phyloP scores from a whole-genome alignment of 768 basidiomycete species.

The Russula sp. region DNA sequence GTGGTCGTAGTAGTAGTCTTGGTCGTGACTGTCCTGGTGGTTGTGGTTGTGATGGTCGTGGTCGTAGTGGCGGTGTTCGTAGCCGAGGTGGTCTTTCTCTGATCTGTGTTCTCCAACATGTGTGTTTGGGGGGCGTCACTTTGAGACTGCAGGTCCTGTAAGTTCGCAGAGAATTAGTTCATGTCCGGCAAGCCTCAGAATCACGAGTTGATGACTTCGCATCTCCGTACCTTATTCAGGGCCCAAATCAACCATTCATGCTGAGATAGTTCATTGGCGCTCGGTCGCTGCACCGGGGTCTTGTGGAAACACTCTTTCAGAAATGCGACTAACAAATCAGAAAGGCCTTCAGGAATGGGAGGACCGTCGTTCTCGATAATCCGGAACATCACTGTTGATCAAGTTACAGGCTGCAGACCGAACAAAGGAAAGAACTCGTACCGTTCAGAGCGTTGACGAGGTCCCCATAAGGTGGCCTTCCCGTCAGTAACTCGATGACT shows the following conservation, averaged over 20 bases:
- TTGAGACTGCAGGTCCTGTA: not conserved
- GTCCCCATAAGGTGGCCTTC: not conserved
- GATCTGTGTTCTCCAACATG: not conserved
- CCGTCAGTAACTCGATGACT: not conserved
- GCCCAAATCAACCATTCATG: conserved; percentile 89
- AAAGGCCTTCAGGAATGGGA: conserved; percentile 76
- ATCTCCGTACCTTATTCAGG: conserved; percentile 58
- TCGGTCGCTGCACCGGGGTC: conserved; percentile 75
- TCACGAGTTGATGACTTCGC: not conserved
- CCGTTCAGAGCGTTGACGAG: not conserved
- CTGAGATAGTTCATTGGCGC: conserved; percentile 79
- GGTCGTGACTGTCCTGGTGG: too few species aligned
- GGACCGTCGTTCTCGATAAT: conserved; percentile 93
- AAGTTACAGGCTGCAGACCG: not conserved
- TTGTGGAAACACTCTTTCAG: conserved; percentile 84
- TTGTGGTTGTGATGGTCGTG: too few species aligned
- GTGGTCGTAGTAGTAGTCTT: too few species aligned
- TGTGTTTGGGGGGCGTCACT: not conserved
- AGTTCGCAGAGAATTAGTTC: not conserved
- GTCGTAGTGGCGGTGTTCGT: too few species aligned
- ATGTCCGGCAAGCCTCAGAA: not conserved
- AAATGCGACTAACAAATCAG: conserved; percentile 74
- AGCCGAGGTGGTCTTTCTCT: not conserved
- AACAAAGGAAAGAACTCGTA: not conserved
- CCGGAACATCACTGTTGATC: conserved; percentile 81